phyloP scores from a whole-genome alignment of 768 basidiomycete species.

The Fibroporia radiculosa region DNA sequence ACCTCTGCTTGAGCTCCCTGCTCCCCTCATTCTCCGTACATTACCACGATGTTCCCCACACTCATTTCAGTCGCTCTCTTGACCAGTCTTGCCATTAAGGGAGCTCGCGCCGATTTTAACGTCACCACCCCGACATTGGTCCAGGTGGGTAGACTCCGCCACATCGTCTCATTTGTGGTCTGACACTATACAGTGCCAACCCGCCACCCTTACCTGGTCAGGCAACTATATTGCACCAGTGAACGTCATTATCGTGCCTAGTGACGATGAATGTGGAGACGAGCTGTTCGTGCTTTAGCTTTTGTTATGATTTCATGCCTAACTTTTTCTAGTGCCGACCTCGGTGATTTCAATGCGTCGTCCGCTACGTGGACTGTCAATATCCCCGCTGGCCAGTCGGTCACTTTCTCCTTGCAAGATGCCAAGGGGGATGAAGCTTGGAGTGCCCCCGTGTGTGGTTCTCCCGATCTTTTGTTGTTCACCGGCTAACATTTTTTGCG shows the following conservation, averaged over 20 bases:
- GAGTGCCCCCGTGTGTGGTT: slow-evolving; percentile 45
- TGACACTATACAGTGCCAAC: slow-evolving; percentile 41
- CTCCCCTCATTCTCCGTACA: slow-evolving; percentile 18
- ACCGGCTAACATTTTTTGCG: background rate
- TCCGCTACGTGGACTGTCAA: slow-evolving; percentile 36
- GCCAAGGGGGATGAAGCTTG: slow-evolving; percentile 52
- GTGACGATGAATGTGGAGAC: slow-evolving; percentile 48
- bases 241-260: slow-evolving; percentile 48
- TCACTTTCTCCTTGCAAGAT: slow-evolving; percentile 50
- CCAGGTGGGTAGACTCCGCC: slow-evolving; percentile 35
- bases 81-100: slow-evolving; percentile 42
- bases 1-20: slow-evolving; percentile 19
- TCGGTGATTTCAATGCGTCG: slow-evolving; percentile 41
- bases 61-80: slow-evolving; percentile 70
- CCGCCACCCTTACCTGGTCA: slow-evolving; percentile 45
- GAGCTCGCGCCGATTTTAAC: slow-evolving; percentile 45
- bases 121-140: slow-evolving; percentile 43
- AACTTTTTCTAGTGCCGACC: slow-evolving; percentile 38
- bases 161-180: background rate
- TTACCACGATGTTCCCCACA: slow-evolving; percentile 64
- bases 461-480: slow-evolving; percentile 1
- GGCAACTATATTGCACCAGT: slow-evolving; percentile 36
- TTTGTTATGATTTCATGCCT: background rate
- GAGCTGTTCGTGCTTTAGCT: slow-evolving; percentile 40
- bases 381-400: slow-evolving; percentile 39